Evolutionary conservation across 2,329 filamentous ascomycete genomes (phyloP).

Genomic region (Colletotrichum viniferum): DNA sequence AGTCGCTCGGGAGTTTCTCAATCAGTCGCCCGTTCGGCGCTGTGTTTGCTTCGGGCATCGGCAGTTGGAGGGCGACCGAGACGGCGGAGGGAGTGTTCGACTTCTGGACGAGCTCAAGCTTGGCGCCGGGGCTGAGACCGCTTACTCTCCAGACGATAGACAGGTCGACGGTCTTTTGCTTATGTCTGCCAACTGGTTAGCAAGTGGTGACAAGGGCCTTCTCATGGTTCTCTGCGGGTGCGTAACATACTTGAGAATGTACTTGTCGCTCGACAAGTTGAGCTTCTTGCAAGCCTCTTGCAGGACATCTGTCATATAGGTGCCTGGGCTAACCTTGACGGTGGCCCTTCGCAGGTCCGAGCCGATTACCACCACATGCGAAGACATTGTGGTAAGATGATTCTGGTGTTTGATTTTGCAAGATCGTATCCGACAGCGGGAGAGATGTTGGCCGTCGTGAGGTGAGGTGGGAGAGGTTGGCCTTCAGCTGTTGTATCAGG

Average conservation of each 20-base stretch:
- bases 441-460: no score
- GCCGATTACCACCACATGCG: slow-evolving; percentile 88
- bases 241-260: slow-evolving; percentile 74
- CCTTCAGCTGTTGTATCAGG: neutral
- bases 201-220: neutral
- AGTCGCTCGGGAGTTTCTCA: slow-evolving; percentile 87
- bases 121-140: slow-evolving; percentile 83
- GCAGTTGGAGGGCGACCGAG: slow-evolving; percentile 86
- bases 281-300: slow-evolving; percentile 88
- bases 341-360: slow-evolving; percentile 76
- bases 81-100: slow-evolving; percentile 86
- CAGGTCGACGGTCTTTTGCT: slow-evolving; percentile 85
- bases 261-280: slow-evolving; percentile 72
- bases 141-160: slow-evolving; percentile 84
- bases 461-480: neutral
- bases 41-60: slow-evolving; percentile 69
- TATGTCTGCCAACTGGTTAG: slow-evolving; percentile 61
- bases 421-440: neutral
- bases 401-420: neutral
- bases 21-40: slow-evolving; percentile 71
- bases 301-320: slow-evolving; percentile 82
- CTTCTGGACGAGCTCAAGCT: slow-evolving; percentile 87
- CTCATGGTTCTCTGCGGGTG: neutral
- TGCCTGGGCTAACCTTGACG: slow-evolving; percentile 83
- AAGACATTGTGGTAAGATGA: slow-evolving; percentile 66